A percentile compares a stretch with the other conserved stretches of the same genome.
These are phyloP conservation scores for Gastrolobium villosum DNA, from an alignment of 306 rosid genomes.

Conservation along the genomic window DNA sequence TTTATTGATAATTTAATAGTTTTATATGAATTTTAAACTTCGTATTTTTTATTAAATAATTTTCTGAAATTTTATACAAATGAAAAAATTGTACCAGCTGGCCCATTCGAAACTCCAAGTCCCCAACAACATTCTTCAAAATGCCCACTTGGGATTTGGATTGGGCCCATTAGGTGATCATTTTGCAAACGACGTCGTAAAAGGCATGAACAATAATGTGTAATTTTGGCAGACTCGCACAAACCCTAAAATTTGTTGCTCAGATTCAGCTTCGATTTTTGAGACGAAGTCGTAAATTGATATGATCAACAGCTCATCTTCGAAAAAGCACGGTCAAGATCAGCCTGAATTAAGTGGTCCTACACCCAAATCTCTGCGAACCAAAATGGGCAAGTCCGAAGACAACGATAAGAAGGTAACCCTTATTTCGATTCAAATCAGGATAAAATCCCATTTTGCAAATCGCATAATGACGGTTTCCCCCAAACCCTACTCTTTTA, in stretches of 20 bases:
- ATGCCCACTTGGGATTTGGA: background rate
- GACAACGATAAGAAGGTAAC: constrained; percentile 73
- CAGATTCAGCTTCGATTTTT: constrained; percentile 49
- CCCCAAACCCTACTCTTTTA: constrained; percentile 23
- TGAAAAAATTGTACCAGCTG: background rate
- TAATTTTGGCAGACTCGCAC: constrained; percentile 16
- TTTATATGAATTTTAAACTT: too few species aligned
- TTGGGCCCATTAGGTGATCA: background rate
- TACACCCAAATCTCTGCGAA: constrained; percentile 55
- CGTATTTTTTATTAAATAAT: background rate
- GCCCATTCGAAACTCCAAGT: background rate
- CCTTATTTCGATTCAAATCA: constrained; percentile 44
- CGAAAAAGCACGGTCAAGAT: constrained; percentile 59
- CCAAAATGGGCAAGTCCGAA: constrained; percentile 71
- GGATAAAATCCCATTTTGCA: constrained; percentile 41
- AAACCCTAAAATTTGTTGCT: constrained; percentile 54
- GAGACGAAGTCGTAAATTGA: constrained; percentile 42
- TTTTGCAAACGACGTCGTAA: constrained; percentile 49
- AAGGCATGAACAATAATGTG: background rate
- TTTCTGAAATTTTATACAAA: background rate
- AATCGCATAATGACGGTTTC: constrained; percentile 20
- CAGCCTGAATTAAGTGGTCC: constrained; percentile 62
- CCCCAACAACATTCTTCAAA: background rate
- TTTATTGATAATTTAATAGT: too few species aligned
- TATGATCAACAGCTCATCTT: constrained; percentile 60